These are phyloP conservation scores for Barbatosphaeria neglecta DNA, from an alignment of 495 filamentous ascomycete species.

Conservation along the genomic window DNA sequence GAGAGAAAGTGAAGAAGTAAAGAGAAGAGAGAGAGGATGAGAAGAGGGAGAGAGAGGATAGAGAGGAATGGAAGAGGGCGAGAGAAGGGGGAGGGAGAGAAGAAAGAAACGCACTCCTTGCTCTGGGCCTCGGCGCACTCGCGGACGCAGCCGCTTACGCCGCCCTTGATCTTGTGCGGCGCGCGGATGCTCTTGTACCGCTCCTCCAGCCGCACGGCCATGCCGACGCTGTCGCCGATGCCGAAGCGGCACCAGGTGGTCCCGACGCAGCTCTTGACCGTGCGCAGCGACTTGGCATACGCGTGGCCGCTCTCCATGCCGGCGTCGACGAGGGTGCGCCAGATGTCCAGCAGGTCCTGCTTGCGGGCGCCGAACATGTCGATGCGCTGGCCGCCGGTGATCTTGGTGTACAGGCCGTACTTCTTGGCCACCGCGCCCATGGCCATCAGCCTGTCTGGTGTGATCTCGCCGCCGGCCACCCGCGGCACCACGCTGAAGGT, in stretches of 20 bases:
- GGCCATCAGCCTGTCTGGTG: conserved; percentile 76
- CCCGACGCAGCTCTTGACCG: conserved; percentile 91
- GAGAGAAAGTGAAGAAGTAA: conserved; percentile 6
- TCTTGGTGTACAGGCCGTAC: conserved; percentile 85
- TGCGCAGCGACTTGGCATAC: conserved; percentile 84
- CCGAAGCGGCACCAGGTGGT: conserved; percentile 93
- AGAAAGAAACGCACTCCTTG: conserved; percentile 56
- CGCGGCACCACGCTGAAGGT: conserved; percentile 87
- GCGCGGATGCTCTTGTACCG: conserved; percentile 86
- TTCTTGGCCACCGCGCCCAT: conserved; percentile 85
- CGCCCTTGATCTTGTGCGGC: conserved; percentile 92
- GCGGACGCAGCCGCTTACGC: conserved; percentile 82
- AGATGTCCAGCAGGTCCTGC: conserved; percentile 83
- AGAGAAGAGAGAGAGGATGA: too few relatives aligned
- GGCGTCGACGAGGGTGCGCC: conserved; percentile 70
- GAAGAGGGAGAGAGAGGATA: too few relatives aligned
- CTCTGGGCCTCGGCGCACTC: conserved; percentile 95
- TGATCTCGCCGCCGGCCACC: conserved; percentile 82
- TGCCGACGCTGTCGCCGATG: conserved; percentile 90
- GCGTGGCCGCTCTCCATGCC: conserved; percentile 96
- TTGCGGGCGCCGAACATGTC: conserved; percentile 94
- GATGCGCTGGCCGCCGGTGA: conserved; percentile 89
- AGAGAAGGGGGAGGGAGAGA: not conserved
- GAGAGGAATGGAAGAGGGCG: not conserved
- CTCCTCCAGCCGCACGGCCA: conserved; percentile 87